Evolutionary conservation across 164 flowering plant species (phyloP).

Genomic region (Liriodendron chinense): DNA sequence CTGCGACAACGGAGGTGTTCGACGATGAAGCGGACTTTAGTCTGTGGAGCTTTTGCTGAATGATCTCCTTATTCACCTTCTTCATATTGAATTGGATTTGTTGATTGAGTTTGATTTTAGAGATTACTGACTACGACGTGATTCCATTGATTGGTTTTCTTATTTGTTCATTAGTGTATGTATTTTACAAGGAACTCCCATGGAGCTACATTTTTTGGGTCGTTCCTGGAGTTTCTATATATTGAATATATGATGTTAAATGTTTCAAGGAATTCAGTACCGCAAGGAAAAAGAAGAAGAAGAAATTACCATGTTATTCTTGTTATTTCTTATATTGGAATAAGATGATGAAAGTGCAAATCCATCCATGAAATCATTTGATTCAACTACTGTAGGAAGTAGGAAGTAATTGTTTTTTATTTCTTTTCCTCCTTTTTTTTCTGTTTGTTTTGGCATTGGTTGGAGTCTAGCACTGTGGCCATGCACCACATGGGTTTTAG

Average conservation of each 20-base stretch:
- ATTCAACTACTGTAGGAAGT: not conserved
- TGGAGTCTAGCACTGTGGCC: not conserved
- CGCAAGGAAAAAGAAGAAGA: not conserved
- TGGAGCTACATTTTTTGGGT: constrained; percentile 2
- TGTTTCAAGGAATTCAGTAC: not conserved
- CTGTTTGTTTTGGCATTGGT: not conserved
- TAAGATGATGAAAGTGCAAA: not conserved
- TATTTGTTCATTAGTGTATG: not conserved
- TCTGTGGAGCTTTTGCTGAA: constrained; percentile 35
- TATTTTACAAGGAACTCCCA: not conserved
- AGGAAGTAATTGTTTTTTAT: not conserved
- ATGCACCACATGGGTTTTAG: not conserved
- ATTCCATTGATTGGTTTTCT: constrained; percentile 1
- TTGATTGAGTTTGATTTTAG: constrained; percentile 2
- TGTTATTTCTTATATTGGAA: not conserved
- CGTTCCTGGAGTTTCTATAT: constrained; percentile 1
- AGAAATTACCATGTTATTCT: not conserved
- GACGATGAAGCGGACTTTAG: constrained; percentile 30
- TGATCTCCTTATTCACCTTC: not conserved
- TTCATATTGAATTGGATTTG: not conserved
- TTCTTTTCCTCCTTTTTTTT: not conserved
- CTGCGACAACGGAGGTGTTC: constrained; percentile 12
- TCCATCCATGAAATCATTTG: not conserved
- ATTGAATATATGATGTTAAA: not conserved
- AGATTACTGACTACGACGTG: constrained; percentile 17